Conservation (phyloP, 495 filamentous ascomycete species). For the Xylaria acuta region DNA sequence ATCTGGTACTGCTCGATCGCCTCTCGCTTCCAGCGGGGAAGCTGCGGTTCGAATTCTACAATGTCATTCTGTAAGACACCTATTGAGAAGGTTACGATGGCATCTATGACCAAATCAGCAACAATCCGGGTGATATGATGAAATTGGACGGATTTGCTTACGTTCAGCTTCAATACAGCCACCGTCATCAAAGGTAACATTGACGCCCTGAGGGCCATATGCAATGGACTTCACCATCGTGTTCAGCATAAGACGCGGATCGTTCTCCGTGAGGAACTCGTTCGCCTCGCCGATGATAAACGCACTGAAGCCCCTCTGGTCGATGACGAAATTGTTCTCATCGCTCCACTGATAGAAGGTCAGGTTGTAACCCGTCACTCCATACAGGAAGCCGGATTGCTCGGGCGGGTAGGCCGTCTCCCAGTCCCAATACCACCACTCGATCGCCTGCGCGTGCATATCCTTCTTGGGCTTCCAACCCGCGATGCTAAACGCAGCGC, state of each 20-base stretch:
- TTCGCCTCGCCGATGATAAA: conserved; percentile 68
- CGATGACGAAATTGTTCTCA: conserved; percentile 70
- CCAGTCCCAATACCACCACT: conserved; percentile 65
- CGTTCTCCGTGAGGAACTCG: conserved; percentile 63
- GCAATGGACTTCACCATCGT: conserved; percentile 64
- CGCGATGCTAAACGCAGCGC: conserved; percentile 64
- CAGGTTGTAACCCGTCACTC: conserved; percentile 43
- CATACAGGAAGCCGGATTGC: conserved; percentile 41
- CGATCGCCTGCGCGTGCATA: conserved; percentile 63
- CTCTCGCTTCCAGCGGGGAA: conserved; percentile 71
- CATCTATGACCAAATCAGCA: conserved; percentile 33
- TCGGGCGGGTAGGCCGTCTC: conserved; percentile 60
- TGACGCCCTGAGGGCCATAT: conserved; percentile 63
- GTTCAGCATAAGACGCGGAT: conserved; percentile 65
- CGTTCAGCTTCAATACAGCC: conserved; percentile 65
- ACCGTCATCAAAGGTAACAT: conserved; percentile 60
- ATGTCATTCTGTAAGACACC: conserved; percentile 72
- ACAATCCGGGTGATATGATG: conserved; percentile 43
- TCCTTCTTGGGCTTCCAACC: conserved; percentile 71
- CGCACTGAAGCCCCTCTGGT: conserved; percentile 70
- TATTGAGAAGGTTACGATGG: conserved; percentile 51
- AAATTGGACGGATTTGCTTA: conserved; percentile 57
- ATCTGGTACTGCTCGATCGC: conserved; percentile 72
- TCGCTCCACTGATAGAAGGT: conserved; percentile 53
- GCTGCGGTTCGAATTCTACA: conserved; percentile 64